Evolutionary conservation across 805 yeast species (phyloP), one percentile per base, ranked within the genome.

Genomic region (Lachancea sp.): DNA sequence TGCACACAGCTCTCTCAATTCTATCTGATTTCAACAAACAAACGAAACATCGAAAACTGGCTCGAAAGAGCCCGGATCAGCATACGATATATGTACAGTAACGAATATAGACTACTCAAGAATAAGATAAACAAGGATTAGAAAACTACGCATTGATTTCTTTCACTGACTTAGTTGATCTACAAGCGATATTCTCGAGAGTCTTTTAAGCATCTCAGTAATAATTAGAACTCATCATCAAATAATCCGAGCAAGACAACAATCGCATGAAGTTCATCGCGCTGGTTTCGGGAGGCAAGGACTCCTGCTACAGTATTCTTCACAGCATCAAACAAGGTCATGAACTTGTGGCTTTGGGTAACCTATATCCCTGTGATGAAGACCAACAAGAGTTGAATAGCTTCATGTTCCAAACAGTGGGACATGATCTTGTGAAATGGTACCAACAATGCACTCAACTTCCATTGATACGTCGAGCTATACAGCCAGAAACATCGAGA

Each of bases 381-480:
- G 40, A 53, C 3, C 59, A 65, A 20, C 82, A 80, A 53, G 99
- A 93, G 62, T 67, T 93, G 44, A 97, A 93, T 62, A 86, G 96
- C 44, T 91, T 83, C 59, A 93, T 93, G 99, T 93, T 86, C 64
- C 99, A 93, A 65, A 93, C 99, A 0, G 98, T 93, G 7, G 99
- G 99, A 0, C 93, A 85, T 62, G 86, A 84, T 50, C 77, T 85
- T 2, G 71, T 93, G 2, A 73, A 76, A 0, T 63, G 69, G 43
- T 87, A 90, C 57, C 68, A 75, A 2, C 72, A 81, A 48, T 85
- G 95, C 56, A 67, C 85, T 35, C 90, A 79, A 7, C 78, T 85
- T 1, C 98, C 99, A 0, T 66, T 93, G 60, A 88, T 82, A 57
- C 67, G 95, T 41, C 78, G 75, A 5, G 70, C 72, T 12, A 87